Conservation (phyloP, 1,284 basidiomycete species). For the Sanghuangporus weigelae region DNA sequence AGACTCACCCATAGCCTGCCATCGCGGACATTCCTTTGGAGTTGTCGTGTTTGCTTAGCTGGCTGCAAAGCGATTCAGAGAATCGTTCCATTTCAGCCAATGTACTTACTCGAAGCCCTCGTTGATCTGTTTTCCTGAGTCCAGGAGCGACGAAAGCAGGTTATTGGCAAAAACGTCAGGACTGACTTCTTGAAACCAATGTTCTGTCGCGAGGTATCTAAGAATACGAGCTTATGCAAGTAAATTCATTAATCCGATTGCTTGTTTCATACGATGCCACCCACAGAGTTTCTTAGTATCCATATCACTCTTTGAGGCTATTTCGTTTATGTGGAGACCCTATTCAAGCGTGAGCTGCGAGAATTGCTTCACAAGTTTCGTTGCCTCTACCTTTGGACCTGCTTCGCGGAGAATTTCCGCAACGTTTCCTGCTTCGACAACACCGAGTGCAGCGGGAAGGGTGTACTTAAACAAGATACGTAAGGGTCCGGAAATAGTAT, state of each 20-base stretch:
- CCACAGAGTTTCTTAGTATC: conserved; percentile 21
- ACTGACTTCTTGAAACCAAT: conserved; percentile 21
- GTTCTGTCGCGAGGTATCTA: conserved; percentile 21
- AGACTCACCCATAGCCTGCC: conserved; percentile 2
- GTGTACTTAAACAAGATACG: not conserved
- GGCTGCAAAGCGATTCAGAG: not conserved
- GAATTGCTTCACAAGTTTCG: not conserved
- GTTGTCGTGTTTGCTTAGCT: conserved; percentile 3
- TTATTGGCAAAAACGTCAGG: conserved; percentile 22
- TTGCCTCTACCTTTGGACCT: conserved; percentile 8
- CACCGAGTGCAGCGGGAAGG: conserved; percentile 6
- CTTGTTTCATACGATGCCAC: not conserved
- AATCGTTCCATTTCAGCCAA: too few species aligned
- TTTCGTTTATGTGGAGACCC: conserved; percentile 20
- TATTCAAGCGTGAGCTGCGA: not conserved
- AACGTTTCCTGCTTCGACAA: conserved; percentile 8
- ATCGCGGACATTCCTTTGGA: conserved; percentile 10
- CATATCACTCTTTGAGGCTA: conserved; percentile 17
- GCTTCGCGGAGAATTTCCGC: conserved; percentile 14
- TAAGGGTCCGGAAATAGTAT: not conserved
- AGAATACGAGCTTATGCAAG: conserved; percentile 18
- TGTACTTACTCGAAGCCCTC: not conserved
- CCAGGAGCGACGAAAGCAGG: conserved; percentile 18
- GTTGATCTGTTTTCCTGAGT: conserved; percentile 19
- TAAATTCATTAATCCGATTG: not conserved